Conservation (phyloP, 805 yeast genomes). For the Lipomyces yamanashiensis region DNA sequence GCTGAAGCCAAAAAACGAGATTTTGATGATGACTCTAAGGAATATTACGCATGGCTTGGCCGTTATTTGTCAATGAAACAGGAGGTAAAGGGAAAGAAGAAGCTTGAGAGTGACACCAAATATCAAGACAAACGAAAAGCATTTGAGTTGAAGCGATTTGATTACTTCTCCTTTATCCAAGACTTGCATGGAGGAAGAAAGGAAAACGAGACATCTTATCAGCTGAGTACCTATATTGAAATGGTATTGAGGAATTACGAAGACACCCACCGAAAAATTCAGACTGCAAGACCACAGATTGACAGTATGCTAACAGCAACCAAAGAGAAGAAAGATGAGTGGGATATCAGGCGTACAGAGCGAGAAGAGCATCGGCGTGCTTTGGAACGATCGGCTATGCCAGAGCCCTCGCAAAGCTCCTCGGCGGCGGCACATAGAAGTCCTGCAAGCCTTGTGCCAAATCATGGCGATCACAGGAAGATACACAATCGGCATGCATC, state of each 20-base stretch:
- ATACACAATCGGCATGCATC: neutral
- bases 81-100: slow-evolving; percentile 44
- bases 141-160: slow-evolving; percentile 51
- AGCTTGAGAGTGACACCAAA: slow-evolving; percentile 47
- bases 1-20: slow-evolving; percentile 50
- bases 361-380: slow-evolving; percentile 47
- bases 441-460: neutral
- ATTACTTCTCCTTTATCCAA: slow-evolving; percentile 48
- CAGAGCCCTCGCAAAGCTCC: slow-evolving; percentile 21
- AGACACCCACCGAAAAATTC: slow-evolving; percentile 40
- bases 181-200: slow-evolving; percentile 52
- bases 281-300: slow-evolving; percentile 42
- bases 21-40: slow-evolving; percentile 52
- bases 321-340: slow-evolving; percentile 38
- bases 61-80: slow-evolving; percentile 49
- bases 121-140: slow-evolving; percentile 48
- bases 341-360: slow-evolving; percentile 46
- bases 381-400: slow-evolving; percentile 44
- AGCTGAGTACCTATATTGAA: slow-evolving; percentile 47
- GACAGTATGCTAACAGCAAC: slow-evolving; percentile 40
- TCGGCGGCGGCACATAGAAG: neutral
- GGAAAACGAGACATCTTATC: slow-evolving; percentile 47
- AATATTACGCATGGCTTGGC: slow-evolving; percentile 52
- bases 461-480: neutral
- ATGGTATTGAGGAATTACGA: slow-evolving; percentile 42